Base-by-base conservation (phyloP, 2,329 filamentous ascomycete genomes). In the Remersonia thermophila region DNA sequence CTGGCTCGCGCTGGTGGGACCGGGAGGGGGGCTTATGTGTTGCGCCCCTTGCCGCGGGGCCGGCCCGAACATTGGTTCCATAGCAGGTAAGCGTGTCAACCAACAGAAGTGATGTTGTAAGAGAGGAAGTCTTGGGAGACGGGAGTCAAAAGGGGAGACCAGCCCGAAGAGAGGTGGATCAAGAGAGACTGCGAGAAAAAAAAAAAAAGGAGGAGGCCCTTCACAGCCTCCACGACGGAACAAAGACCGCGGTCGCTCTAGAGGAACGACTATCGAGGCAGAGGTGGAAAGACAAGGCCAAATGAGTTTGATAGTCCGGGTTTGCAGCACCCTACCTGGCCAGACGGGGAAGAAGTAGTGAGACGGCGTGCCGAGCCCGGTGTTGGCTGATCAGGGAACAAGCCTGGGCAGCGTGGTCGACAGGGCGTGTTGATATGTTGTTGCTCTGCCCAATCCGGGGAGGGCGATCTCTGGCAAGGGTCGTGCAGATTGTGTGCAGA, bases 391-490 rank as follows among this genome's bases (percentile, higher is more conserved):
- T 40, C 41, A 23, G 26, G 27, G 36, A 37, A 39, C 33, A 33
- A 34, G 35, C 38, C 35, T 35, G 38, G 32, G 34, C 25, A 23
- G 9, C 20, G 9, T 23, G 20, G 20, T 37, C 34, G 33, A 20
- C 29, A 20, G 37, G 36, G 32, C 35, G 36, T 38, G 36, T 38
- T 46, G 42, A 38, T 32, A 36, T 33, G 36, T 23, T 17, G 43
- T 35, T 41, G 37, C 36, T 35, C 40, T 45, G 34, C 30, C 30
- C 33, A 20, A 25, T 20, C 43, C 28, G 40, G 38, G 39, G 36
- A 36, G 14, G 39, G 34, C 38, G 43, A 48, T 47, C 44, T 18
- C 37, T 36, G 37, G 34, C 40, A 47, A 27, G 43, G 41, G 37
- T 30, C 33, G 27, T 38, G 40, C 38, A 43, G 42, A 35, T 35